These are phyloP conservation scores for Haplosporangium sp. DNA, from an alignment of 371 early-diverging fungal genomes.

Conservation along the genomic window DNA sequence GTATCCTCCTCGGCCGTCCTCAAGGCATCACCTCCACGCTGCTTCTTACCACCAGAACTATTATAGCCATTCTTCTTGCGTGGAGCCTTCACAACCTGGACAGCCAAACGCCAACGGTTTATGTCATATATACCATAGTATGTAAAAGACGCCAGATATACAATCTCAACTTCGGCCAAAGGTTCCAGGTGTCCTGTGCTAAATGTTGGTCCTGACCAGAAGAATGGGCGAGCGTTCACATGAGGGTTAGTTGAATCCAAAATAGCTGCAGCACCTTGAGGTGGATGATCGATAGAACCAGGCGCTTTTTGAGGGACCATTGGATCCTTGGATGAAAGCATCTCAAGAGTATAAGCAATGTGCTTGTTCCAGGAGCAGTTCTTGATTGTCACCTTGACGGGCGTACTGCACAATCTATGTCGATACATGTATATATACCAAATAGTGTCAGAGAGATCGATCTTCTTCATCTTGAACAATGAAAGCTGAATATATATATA, in stretches of 20 bases:
- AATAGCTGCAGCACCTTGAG: slow-evolving; percentile 10
- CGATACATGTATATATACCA: neutral
- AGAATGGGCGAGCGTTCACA: slow-evolving; percentile 60
- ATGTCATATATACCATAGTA: slow-evolving; percentile 77
- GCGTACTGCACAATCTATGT: slow-evolving; percentile 63
- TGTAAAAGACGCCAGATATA: slow-evolving; percentile 67
- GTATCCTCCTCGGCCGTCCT: neutral
- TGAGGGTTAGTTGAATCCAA: slow-evolving; percentile 51
- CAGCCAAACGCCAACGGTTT: slow-evolving; percentile 76
- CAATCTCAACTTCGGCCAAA: slow-evolving; percentile 60
- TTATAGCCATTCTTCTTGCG: slow-evolving; percentile 16
- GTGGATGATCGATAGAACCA: slow-evolving; percentile 22
- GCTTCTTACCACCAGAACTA: neutral
- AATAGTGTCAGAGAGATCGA: too few species aligned
- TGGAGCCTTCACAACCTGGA: slow-evolving; percentile 55
- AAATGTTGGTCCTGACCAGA: slow-evolving; percentile 74
- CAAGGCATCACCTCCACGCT: neutral
- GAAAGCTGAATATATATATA: too few species aligned
- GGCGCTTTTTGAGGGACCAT: slow-evolving; percentile 37
- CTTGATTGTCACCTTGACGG: slow-evolving; percentile 61
- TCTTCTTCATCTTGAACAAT: too few species aligned
- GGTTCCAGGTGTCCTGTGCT: slow-evolving; percentile 67
- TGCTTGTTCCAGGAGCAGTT: slow-evolving; percentile 76
- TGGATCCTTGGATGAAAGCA: slow-evolving; percentile 61
- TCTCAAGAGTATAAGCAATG: slow-evolving; percentile 66